Base-by-base conservation (phyloP, 1,139 yeast species). In the Suhomyces anneliseae region DNA sequence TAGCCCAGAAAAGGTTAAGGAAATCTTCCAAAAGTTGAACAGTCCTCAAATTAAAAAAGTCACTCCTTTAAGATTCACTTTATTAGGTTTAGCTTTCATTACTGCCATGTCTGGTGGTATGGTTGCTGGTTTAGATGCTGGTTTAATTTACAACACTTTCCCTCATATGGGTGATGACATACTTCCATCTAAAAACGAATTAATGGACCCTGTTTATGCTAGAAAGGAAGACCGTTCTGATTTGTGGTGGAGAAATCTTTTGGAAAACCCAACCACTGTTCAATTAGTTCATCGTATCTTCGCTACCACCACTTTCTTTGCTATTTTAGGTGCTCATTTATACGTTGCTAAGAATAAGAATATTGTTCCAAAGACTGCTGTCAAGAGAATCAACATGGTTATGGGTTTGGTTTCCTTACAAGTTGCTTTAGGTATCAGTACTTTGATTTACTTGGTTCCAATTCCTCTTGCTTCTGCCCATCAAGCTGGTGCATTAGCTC, bases 91-190 rank as follows among this genome's bases (percentile, higher is more conserved):
- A 48, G 85, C 95, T 2, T 92, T 89, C 59, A 52, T 87, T 39
- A 93, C 99, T 26, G 96, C 97, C 24, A 85, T 93, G 95, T 81
- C 96, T 27, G 99, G 99, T 50, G 98, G 97, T 15, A 83, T 95
- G 79, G 99, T 95, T 42, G 99, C 99, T 14, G 99, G 99, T 7
- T 76, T 95, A 49, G 99, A 95, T 68, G 99, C 99, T 4, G 99
- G 99, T 42, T 76, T 92, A 65, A 90, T 95, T 56, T 95, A 93
- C 69, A 93, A 95, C 66, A 86, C 95, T 5, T 95, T 92, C 79
- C 99, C 99, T 29, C 89, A 85, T 59, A 95, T 95, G 99, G 98
- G 98, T 42, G 83, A 87, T 47, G 81, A 81, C 39, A 78, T 79
- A 70, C 58, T 88, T 34, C 99, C 99, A 11, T 79, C 86, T 19